Base-by-base conservation (phyloP, 805 yeast genomes). In the Lipomyces spencermartinsiae region DNA sequence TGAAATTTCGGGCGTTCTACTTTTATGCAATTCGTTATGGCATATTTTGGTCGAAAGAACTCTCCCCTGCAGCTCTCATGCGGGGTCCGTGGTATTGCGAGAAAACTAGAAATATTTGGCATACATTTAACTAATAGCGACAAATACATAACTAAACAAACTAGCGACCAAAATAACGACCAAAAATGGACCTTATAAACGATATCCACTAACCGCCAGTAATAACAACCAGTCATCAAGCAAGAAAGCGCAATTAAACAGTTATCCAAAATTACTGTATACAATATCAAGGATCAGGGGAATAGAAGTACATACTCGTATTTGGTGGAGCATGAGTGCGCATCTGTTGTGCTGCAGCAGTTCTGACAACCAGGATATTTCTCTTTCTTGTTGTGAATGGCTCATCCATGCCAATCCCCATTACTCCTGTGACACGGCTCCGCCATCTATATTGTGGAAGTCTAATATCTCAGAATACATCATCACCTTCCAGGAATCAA, bases 401-500 rank as follows among this genome's bases (percentile, higher is more conserved):
- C 39, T 14, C 29, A 25, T 25, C 3, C 3, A 25, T 25, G 9
- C 22, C 49, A 10, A 10, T 37, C 43, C 49, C 2, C 16, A 6
- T 43, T 61, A 39, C 9, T 56, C 60, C 31, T 14, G 49, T 43
- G 49, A 59, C 4, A 39, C 25, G 5, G 8, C 54, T 6, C 58
- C 68, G 25, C 72, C 72, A 34, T 89, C 93, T 67, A 91, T 91
- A 78, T 93, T 97, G 80, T 94, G 98, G 85, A 93, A 94, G 78
- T 94, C 98, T 73, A 95, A 83, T 70, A 94, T 95, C 80, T 94
- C 99, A 63, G 97, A 90, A 81, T 95, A 95, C 97, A 95, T 94
- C 98, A 95, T 94, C 22, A 93, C 97, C 81, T 97, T 88, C 99
- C 99, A 94, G 55, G 97, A 92, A 76, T 95, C 98, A 19, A 95